Evolutionary conservation across 2,329 filamentous ascomycete genomes (phyloP).

Genomic region (Thelonectria blattea): DNA sequence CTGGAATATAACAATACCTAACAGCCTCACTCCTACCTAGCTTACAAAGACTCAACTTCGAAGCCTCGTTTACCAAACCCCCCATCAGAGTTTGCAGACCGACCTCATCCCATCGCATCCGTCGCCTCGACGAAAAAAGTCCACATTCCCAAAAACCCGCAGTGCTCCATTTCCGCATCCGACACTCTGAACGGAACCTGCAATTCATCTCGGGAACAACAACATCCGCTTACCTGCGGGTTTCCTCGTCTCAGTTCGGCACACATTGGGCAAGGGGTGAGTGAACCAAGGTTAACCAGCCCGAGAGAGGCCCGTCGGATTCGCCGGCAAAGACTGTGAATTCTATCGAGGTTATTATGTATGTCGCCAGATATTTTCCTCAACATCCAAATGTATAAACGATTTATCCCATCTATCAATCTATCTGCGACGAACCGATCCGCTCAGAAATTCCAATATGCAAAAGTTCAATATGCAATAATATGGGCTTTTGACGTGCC

Average conservation of each 20-base stretch:
- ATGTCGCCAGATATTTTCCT: not conserved
- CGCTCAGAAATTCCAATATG: constrained; percentile 24
- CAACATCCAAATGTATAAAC: not conserved
- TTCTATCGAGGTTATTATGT: not conserved
- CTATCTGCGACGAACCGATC: constrained; percentile 24
- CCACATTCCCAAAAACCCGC: not conserved
- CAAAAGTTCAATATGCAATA: constrained; percentile 5
- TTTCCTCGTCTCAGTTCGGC: constrained; percentile 1
- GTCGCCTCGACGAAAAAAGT: not conserved
- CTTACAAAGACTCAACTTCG: no score
- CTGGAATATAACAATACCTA: no score
- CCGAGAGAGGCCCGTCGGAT: no score
- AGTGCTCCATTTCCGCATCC: not conserved
- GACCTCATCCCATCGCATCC: not conserved
- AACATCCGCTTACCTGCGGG: not conserved
- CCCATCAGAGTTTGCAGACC: not conserved
- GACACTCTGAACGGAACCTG: not conserved
- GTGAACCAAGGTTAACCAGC: not conserved
- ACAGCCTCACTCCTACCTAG: no score
- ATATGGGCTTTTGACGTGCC: constrained; percentile 23
- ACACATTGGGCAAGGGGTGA: not conserved
- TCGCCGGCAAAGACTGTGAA: no score
- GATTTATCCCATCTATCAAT: constrained; percentile 8
- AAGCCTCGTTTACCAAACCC: not conserved
- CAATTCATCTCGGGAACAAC: not conserved